Conservation (phyloP, 129 eudicot genomes). For the Helianthus tuberosus region DNA sequence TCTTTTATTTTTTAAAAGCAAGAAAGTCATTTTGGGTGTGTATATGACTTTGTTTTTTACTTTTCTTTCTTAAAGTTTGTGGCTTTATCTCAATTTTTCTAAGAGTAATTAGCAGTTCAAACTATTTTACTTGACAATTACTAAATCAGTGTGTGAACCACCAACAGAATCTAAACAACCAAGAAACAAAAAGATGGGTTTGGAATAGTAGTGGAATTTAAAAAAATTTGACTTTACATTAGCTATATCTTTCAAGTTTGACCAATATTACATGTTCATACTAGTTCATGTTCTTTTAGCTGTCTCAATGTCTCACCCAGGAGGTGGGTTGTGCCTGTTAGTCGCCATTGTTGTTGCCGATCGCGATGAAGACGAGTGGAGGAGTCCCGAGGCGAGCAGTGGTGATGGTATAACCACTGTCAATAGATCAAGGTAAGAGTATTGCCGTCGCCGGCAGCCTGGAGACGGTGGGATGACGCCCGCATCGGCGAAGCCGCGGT, state of each 20-base stretch:
- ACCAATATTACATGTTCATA: constrained; percentile 18
- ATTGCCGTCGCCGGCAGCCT: too few species aligned
- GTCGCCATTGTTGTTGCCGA: too few species aligned
- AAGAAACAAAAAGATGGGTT: neutral
- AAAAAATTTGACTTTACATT: constrained; percentile 2
- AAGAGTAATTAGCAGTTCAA: neutral
- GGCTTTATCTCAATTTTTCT: neutral
- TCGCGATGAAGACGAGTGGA: too few species aligned
- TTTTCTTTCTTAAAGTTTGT: neutral
- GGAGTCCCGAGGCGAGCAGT: too few species aligned
- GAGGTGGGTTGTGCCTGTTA: too few species aligned
- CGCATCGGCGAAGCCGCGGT: too few species aligned
- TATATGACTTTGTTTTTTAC: constrained; percentile 4
- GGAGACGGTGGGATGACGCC: too few species aligned
- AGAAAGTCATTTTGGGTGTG: neutral
- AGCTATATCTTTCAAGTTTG: constrained; percentile 4
- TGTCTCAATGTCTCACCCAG: neutral
- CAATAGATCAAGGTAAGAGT: too few species aligned
- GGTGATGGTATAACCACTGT: too few species aligned
- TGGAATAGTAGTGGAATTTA: constrained; percentile 8
- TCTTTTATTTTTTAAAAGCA: neutral
- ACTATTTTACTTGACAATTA: neutral
- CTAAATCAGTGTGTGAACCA: neutral
- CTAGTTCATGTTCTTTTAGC: neutral
- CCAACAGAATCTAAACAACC: neutral